Evolutionary conservation across 1,284 basidiomycete genomes (phyloP), one percentile per base, ranked within the genome.

Genomic region (Cutaneotrichosporon cavernicola): DNA sequence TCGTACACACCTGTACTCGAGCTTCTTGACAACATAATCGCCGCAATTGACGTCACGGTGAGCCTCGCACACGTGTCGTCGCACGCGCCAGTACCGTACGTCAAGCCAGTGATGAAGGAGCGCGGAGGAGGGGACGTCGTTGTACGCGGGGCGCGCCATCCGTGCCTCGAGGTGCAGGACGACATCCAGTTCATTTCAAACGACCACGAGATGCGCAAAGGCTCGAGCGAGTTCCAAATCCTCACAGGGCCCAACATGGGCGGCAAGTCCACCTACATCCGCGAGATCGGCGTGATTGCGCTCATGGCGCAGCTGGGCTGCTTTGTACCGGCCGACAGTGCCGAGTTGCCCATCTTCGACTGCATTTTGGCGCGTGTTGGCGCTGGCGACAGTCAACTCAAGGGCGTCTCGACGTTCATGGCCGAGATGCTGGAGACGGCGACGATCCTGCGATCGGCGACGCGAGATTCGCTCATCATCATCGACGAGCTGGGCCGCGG

Each of bases 341-440:
- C 96, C 0, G 84, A 85, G 51, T 74, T 99, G 13, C 97, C 96
- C 0, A 88, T 99, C 57, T 99, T 98, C 70, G 97, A 99, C 81
- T 97, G 93, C 16, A 90, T 99, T 58, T 82, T 99, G 5, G 97
- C 96, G 62, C 86, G 97, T 70, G 96, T 99, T 1, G 97, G 97
- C 8, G 97, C 97, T 0, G 97, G 97, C 0, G 97, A 99, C 77
- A 95, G 91, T 78, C 95, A 98, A 78, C 83, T 98, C 51, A 98
- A 98, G 80, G 97, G 96, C 18, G 92, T 99, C 4, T 97, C 92
- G 34, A 99, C 97, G 0, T 99, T 99, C 78, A 99, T 99, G 96
- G 94, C 95, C 4, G 97, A 99, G 82, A 99, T 99, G 97, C 69
- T 81, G n/a, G 81, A 82, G 80, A 99, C 95, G 0, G 95, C 97